Percentiles rank a stretch among this genome's conserved stretches.
Conservation (phyloP, 2,329 filamentous ascomycete genomes). For the Penicillium corylophilum region DNA sequence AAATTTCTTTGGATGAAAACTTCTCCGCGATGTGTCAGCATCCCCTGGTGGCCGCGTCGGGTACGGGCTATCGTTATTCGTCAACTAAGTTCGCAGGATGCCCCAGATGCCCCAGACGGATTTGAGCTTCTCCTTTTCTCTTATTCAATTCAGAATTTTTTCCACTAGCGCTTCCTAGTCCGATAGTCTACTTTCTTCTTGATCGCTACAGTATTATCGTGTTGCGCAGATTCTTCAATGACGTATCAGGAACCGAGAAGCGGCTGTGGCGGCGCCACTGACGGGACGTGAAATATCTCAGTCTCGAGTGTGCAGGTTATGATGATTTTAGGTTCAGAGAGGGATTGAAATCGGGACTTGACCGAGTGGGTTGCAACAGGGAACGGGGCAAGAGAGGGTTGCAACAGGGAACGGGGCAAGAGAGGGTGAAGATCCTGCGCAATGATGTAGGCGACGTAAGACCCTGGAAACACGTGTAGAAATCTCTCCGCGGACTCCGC, state of each 20-base stretch:
- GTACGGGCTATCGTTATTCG: background rate
- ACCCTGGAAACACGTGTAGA: constrained; percentile 1
- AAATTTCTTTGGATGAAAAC: constrained; percentile 1
- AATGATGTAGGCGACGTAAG: background rate
- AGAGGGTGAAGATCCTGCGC: background rate
- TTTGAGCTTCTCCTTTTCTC: background rate
- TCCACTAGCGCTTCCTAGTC: background rate
- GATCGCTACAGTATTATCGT: too few species aligned
- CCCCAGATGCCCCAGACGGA: background rate
- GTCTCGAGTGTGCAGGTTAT: background rate
- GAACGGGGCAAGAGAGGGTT: background rate
- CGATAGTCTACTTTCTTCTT: too few species aligned
- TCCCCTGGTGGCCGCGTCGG: background rate
- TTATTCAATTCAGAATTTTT: background rate
- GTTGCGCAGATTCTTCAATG: constrained; percentile 12
- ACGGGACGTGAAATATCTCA: background rate
- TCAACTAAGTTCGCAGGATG: background rate
- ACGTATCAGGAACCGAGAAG: constrained; percentile 7
- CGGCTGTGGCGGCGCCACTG: constrained; percentile 18
- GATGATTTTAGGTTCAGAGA: background rate
- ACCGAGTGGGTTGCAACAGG: background rate
- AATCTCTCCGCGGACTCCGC: constrained; percentile 17
- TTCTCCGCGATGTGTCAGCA: constrained; percentile 12
- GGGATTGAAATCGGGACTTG: background rate
- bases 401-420: background rate